A percentile compares a stretch with the other conserved stretches of the same genome.
phyloP scores from a whole-genome alignment of 768 basidiomycete genomes.

The Cystofilobasidium bisporidii region DNA sequence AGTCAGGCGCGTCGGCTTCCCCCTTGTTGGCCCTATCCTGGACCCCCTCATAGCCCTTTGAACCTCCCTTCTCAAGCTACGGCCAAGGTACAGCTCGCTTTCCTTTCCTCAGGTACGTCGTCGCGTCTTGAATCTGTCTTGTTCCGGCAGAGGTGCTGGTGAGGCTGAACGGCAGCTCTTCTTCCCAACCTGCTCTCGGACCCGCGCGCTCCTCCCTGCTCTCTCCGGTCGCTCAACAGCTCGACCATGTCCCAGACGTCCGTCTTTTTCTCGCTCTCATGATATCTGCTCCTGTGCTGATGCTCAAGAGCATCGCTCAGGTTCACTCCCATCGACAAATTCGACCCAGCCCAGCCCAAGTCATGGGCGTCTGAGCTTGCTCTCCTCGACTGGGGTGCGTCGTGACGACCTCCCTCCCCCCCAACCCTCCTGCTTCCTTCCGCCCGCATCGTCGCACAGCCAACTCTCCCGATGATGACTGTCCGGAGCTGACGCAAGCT shows the following conservation, averaged over 20 bases:
- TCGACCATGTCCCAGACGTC: conserved; percentile 2
- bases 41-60: too few species aligned
- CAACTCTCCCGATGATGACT: too few species aligned
- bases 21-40: too few species aligned
- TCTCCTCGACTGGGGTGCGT: conserved; percentile 20
- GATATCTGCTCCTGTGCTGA: not conserved
- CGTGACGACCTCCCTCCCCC: not conserved
- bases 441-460: not conserved
- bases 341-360: conserved; percentile 4
- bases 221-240: not conserved
- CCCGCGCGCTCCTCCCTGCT: not conserved
- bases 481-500: not conserved
- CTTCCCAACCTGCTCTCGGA: not conserved
- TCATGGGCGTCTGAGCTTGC: conserved; percentile 22
- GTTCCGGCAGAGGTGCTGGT: too few species aligned
- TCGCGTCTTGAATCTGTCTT: too few species aligned
- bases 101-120: too few species aligned
- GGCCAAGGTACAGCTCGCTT: too few species aligned
- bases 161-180: not conserved
- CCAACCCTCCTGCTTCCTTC: not conserved
- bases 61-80: too few species aligned
- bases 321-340: conserved; percentile 8
- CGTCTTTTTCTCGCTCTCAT: not conserved
- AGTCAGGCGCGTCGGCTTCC: not conserved
- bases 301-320: not conserved